Conservation (phyloP, 306 rosid species). For the Elaeagnus macrophylla region DNA sequence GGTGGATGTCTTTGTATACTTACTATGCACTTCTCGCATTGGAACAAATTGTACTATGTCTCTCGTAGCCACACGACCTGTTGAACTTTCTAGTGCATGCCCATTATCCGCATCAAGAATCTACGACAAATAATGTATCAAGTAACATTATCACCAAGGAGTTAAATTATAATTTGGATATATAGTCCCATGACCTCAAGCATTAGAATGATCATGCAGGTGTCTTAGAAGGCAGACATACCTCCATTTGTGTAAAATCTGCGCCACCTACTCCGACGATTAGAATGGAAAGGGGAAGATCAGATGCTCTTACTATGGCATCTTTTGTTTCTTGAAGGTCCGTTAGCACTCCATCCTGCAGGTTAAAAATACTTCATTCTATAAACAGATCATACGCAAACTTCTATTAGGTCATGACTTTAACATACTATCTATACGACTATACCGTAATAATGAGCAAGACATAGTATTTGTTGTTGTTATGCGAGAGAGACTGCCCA, state of each 20-base stretch:
- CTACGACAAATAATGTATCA: conserved; percentile 22
- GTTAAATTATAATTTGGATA: too few species aligned
- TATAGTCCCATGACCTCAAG: neutral
- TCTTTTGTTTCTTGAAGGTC: conserved; percentile 82
- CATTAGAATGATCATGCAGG: neutral
- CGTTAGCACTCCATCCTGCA: conserved; percentile 77
- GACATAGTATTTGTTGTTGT: conserved; percentile 42
- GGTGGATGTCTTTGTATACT: conserved; percentile 9
- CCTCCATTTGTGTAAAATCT: conserved; percentile 81
- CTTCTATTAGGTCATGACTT: neutral
- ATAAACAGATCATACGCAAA: neutral
- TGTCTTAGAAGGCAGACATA: conserved; percentile 1
- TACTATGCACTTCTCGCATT: conserved; percentile 63
- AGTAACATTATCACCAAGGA: neutral
- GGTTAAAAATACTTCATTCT: neutral
- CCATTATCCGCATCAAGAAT: conserved; percentile 82
- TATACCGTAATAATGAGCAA: conserved; percentile 77
- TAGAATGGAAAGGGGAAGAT: conserved; percentile 76
- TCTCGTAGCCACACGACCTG: conserved; percentile 62
- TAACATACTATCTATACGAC: neutral
- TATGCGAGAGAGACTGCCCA: conserved; percentile 34
- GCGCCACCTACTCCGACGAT: conserved; percentile 84
- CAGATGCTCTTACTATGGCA: conserved; percentile 73
- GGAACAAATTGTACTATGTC: conserved; percentile 89
- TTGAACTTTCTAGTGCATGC: conserved; percentile 43